Evolutionary conservation across 2,329 filamentous ascomycete genomes (phyloP), one percentile per base, ranked within the genome.

Genomic region (Orbilia ellipsospora): DNA sequence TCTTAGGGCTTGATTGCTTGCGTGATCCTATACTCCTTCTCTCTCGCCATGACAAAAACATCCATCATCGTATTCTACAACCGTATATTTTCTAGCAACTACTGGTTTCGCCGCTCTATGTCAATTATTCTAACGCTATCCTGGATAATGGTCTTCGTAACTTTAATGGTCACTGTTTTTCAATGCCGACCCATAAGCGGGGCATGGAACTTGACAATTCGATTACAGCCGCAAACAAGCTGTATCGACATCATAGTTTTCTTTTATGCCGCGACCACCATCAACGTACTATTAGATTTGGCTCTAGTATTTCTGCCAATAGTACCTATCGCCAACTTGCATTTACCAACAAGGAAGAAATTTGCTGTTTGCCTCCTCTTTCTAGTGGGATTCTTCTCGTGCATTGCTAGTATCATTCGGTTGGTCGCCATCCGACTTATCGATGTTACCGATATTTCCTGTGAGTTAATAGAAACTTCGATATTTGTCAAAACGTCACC

Each of bases 41-140:
- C 60, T 13, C 59, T 72, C n/a, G 48, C 51, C 1, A 54, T 64
- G 18, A 60, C 67, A 23, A 72, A 64, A 26, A 64, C 67, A 4
- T 64, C 67, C 1, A 72, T 72, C 5, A 59, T 72, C 4, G 52
- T 64, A 42, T 52, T 72, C 1, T 72, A 72, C 60, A 72, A 72
- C 44, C 67, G 67, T 12, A 72, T 72, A 20, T 72, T 72, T 16
- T 36, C 64, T 12, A 42, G 51, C 7, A 59, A 72, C 60, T 26
- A 44, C 2, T 72, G 60, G 67, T 12, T 51, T 23, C 48, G 48
- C 4, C 48, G 5, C 48, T 50, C 31, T 3, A 72, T 63, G 51
- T 40, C 36, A 28, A 45, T 23, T 1, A 59, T 60, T 8, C 36
- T 72, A 0, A 45, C 52, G 0, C n/a, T 72, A 1, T 72, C 59